A percentile compares a stretch with the other conserved stretches of the same genome.
Conservation (phyloP, 108 stramenopile species). For the Skeletonema grethae region DNA sequence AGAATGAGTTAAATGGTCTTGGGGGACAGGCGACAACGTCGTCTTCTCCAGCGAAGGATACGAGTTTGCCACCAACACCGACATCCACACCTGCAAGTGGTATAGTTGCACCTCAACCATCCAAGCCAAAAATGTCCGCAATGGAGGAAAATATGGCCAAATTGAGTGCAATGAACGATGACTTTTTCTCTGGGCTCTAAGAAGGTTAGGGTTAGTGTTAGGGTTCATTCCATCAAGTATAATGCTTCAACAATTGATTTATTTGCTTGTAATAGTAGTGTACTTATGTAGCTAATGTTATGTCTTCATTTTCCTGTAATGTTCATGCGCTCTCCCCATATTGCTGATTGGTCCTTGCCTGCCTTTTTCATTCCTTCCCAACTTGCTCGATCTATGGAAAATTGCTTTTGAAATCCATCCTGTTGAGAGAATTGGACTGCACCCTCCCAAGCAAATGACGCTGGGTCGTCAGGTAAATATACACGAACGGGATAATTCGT, state of each 20-base stretch:
- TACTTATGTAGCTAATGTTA: neutral
- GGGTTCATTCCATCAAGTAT: neutral
- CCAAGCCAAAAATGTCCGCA: constrained; percentile 51
- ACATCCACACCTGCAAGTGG: constrained; percentile 33
- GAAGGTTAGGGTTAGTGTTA: too few species aligned
- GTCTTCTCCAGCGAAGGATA: constrained; percentile 10
- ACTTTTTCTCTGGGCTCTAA: constrained; percentile 78
- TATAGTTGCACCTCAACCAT: constrained; percentile 17
- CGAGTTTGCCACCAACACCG: constrained; percentile 34
- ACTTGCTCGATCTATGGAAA: constrained; percentile 40
- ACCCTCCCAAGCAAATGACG: constrained; percentile 67
- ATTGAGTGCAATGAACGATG: constrained; percentile 78
- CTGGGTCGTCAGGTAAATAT: constrained; percentile 64
- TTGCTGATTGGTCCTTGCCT: constrained; percentile 44
- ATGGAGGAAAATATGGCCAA: constrained; percentile 74
- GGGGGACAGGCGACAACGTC: constrained; percentile 1
- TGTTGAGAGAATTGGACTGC: constrained; percentile 38
- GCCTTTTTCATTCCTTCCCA: constrained; percentile 53
- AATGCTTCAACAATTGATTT: neutral
- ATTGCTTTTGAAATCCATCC: constrained; percentile 40
- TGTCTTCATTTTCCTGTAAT: neutral
- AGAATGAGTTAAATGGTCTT: constrained; percentile 40
- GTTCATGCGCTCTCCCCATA: constrained; percentile 39
- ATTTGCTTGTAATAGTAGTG: neutral
- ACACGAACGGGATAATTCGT: constrained; percentile 68